Base-by-base conservation (phyloP, 208 protist genomes). In the Crithidia sp. region DNA sequence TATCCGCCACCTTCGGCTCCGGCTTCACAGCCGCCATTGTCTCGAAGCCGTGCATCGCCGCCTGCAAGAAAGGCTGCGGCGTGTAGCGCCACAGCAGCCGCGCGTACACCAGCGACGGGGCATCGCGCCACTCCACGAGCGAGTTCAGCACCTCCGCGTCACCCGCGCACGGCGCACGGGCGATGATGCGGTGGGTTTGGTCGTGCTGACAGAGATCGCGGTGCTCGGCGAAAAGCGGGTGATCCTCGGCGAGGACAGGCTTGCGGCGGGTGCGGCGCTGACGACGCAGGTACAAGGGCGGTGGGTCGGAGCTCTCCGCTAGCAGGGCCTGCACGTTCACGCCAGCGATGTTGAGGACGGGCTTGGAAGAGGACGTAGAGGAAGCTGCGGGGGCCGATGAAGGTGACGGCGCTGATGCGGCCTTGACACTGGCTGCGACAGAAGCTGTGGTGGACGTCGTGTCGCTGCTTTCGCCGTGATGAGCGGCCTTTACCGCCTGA, bases 41-140 rank as follows among this genome's bases (percentile, higher is more conserved):
- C 6, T 49, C 53, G 4, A 73, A 28, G 28, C 65, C 67, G 19
- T 47, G 50, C 61, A 74, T 79, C 13, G 74, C 67, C 13, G 60
- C 36, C 0, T 47, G 54, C 39, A 96, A 43, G 49, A 91, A 83
- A 12, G 81, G 82, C 13, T 84, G 62, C 4, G 87, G 87, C 5
- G 84, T 70, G 76, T 91, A 92, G 44, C 86, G 87, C 89, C 91
- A 96, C 61, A 96, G 60, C 28, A 94, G 77, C 7, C 79, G 60
- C n/a, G 91, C 86, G 65, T 92, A 96, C 13, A 94, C 73, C 19
- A 93, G 77, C 28, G 82, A 43, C 3, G 85, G 73, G 5, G 83
- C 80, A 56, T 90, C 84, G 2, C 55, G 75, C 87, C 89, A 96
- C 65, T 96, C 89, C 36, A 71, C 81, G 17, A 87, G 71, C 8